Evolutionary conservation across 2,329 filamentous ascomycete genomes (phyloP).

Genomic region (Arthrobotrys entomopaga): DNA sequence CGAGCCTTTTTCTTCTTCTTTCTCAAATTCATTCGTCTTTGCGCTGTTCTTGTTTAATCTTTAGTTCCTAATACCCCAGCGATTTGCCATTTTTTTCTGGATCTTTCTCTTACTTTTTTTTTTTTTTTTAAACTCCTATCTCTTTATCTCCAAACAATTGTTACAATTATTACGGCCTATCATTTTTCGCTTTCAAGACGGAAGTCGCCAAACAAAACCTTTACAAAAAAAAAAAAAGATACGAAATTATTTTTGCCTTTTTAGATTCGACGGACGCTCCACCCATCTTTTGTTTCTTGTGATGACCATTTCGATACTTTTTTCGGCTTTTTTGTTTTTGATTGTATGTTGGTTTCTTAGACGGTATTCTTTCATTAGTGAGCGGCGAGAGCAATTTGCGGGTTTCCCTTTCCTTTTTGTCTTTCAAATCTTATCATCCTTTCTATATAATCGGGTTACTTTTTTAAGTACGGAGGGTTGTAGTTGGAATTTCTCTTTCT

Average conservation of each 20-base stretch:
- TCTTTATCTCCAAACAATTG: slow-evolving; percentile 45
- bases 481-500: slow-evolving; percentile 20
- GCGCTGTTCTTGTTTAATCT: slow-evolving; percentile 34
- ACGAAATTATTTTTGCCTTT: slow-evolving; percentile 18
- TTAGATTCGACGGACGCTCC: slow-evolving; percentile 43
- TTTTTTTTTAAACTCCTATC: slow-evolving; percentile 11
- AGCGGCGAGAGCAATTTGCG: slow-evolving; percentile 54
- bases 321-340: slow-evolving; percentile 20
- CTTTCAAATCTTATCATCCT: slow-evolving; percentile 5
- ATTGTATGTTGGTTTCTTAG: slow-evolving; percentile 41
- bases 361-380: slow-evolving; percentile 55
- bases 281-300: slow-evolving; percentile 26
- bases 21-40: slow-evolving; percentile 17
- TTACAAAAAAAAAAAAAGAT: slow-evolving; percentile 46
- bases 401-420: slow-evolving; percentile 25
- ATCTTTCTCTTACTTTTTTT: too few species aligned
- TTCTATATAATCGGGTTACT: neutral
- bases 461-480: neutral
- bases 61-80: slow-evolving; percentile 55
- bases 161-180: slow-evolving; percentile 49
- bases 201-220: slow-evolving; percentile 21
- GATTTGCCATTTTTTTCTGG: slow-evolving; percentile 31
- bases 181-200: slow-evolving; percentile 32
- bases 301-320: slow-evolving; percentile 16
- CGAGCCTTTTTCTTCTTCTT: slow-evolving; percentile 24